Evolutionary conservation across 148 eudicot species (phyloP), one percentile per base, ranked within the genome.

Genomic region (Polygonum maritimum): DNA sequence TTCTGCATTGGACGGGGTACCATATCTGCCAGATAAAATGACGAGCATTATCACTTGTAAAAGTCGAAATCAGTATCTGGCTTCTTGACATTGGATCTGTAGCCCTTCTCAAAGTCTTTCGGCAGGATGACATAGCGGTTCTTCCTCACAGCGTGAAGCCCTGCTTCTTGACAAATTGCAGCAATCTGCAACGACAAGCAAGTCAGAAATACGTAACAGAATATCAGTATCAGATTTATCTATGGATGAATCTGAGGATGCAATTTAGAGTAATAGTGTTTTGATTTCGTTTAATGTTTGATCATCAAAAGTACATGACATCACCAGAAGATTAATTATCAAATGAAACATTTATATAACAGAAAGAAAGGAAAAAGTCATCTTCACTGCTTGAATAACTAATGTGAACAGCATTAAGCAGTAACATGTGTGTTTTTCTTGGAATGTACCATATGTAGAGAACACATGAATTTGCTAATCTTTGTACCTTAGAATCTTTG

Each of bases 31-130:
- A 48, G 10, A 48, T 48, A 18, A 54, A 54, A 54, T 21, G 15
- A 22, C 11, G 31, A 58, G 67, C 4, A 6, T 31, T 18, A 76
- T 89, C 84, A 93, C 82, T 91, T 93, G 92, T 90, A 93, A 76
- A 90, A 93, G 55, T 93, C 96, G n/a, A 93, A 92, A 78, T 93
- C 93, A 0, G 98, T 93, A 81, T 91, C 92, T 0, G 96, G 98
- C 86, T 92, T 90, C 93, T 90, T 92, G 10, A 92, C 98, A 41
- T 92, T 92, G 52, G 93, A 80, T 81, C 96, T 81, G 75, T 92
- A 90, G 75, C 96, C 98, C 88, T 90, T 92, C 78, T 92, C 98
- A 47, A 92, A 92, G 76, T 93, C 98, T 75, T 93, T 93, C 0
- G 93, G 98, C 60, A 93, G 88, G 65, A 93, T 86, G n/a, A 93